A percentile compares a stretch with the other conserved stretches of the same genome.
Conservation (phyloP, 2,329 filamentous ascomycete genomes). For the Aureobasidium sp. region DNA sequence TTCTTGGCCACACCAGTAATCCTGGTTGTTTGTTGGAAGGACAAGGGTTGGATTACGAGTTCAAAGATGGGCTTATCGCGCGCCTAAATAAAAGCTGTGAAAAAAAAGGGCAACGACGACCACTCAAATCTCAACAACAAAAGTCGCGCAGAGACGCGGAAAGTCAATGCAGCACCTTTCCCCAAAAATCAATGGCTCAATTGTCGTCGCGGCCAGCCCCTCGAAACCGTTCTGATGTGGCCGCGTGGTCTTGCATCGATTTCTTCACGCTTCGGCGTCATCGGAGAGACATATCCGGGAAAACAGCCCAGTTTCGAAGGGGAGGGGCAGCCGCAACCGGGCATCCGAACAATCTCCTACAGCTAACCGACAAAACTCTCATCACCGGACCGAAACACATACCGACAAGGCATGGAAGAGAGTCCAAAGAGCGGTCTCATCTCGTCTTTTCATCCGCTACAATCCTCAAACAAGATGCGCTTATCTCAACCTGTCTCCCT, state of each 20-base stretch:
- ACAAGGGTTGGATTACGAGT: constrained; percentile 14
- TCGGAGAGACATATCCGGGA: constrained; percentile 3
- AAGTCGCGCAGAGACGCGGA: constrained; percentile 8
- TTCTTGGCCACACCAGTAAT: constrained; percentile 8
- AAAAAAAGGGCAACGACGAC: background rate
- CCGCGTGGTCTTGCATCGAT: constrained; percentile 14
- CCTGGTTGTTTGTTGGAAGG: constrained; percentile 5
- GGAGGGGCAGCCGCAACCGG: background rate
- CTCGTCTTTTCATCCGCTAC: background rate
- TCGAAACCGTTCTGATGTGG: constrained; percentile 13
- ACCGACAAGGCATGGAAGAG: background rate
- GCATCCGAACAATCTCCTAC: background rate
- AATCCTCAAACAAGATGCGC: background rate
- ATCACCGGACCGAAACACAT: background rate
- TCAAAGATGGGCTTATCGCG: constrained; percentile 1
- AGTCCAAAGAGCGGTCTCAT: background rate
- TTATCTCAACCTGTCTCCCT: background rate
- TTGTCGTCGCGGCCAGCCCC: constrained; percentile 11
- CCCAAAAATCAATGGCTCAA: background rate
- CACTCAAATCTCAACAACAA: background rate
- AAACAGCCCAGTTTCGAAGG: constrained; percentile 1
- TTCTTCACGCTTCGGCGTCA: constrained; percentile 3
- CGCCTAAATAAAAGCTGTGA: constrained; percentile 9
- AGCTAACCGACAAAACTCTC: background rate
- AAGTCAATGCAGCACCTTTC: background rate